These are phyloP conservation scores for Prunus mira DNA, from an alignment of 306 rosid genomes.

Conservation along the genomic window DNA sequence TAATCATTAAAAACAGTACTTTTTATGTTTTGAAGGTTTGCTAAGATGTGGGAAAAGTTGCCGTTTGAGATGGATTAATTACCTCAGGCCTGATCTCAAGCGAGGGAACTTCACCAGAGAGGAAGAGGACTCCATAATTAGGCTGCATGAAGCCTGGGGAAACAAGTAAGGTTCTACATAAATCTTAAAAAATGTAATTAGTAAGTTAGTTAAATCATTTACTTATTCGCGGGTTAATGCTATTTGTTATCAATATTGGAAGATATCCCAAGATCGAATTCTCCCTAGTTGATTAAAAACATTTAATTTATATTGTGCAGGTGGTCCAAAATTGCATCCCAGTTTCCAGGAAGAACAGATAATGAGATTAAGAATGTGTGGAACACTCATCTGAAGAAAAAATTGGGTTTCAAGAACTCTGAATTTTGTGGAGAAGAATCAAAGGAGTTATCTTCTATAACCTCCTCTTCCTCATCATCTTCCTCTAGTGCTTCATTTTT, in stretches of 20 bases:
- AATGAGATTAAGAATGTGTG: conserved; percentile 95
- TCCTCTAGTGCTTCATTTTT: conserved; percentile 45
- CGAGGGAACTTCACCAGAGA: conserved; percentile 70
- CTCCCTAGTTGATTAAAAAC: too few species aligned
- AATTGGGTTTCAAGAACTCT: conserved; percentile 25
- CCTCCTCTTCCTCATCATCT: conserved; percentile 44
- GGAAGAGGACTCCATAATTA: conserved; percentile 69
- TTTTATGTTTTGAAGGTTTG: conserved; percentile 44
- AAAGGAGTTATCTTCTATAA: conserved; percentile 52
- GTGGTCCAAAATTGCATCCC: conserved; percentile 91
- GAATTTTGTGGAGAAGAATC: conserved; percentile 30
- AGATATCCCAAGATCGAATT: background rate
- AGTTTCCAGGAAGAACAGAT: conserved; percentile 82
- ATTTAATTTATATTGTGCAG: conserved; percentile 26
- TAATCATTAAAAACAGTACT: background rate
- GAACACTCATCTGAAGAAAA: conserved; percentile 94
- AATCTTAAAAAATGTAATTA: background rate
- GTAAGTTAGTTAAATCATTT: background rate
- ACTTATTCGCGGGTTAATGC: background rate
- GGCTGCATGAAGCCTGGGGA: conserved; percentile 58
- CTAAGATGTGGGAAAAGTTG: conserved; percentile 90
- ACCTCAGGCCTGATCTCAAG: conserved; percentile 89
- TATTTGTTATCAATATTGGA: background rate
- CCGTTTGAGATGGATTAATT: conserved; percentile 96
- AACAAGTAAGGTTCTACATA: conserved; percentile 56